Conservation (phyloP, 305 asterid genomes). For the Nicotiana rustica region DNA sequence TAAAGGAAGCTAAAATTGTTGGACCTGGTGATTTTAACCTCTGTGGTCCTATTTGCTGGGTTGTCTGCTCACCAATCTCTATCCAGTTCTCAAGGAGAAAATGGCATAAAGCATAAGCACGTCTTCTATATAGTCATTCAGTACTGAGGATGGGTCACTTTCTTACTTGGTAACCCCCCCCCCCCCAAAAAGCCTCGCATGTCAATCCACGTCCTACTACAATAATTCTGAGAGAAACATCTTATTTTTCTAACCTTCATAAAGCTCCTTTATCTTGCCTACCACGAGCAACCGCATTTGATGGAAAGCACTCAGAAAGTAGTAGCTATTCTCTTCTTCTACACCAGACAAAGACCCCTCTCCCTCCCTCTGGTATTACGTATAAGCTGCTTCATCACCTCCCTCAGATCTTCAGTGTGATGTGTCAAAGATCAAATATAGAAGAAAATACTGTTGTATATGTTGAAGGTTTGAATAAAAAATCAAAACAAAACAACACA, state of each 20-base stretch:
- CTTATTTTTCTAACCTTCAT: conserved; percentile 8
- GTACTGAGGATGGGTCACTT: background rate
- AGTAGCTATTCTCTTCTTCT: background rate
- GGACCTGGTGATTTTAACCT: conserved; percentile 18
- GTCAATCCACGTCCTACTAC: conserved; percentile 12
- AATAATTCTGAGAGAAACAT: background rate
- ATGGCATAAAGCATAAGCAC: background rate
- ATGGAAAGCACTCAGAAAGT: conserved; percentile 6
- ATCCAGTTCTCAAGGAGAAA: conserved; percentile 20
- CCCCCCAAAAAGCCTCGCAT: background rate
- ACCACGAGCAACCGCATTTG: background rate
- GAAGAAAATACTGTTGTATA: background rate
- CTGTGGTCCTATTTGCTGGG: background rate
- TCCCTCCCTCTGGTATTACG: background rate
- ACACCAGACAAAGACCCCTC: background rate
- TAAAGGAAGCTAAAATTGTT: background rate
- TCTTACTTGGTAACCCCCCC: conserved; percentile 20
- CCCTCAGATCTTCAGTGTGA: conserved; percentile 22
- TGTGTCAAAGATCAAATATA: conserved; percentile 27
- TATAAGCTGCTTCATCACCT: conserved; percentile 27
- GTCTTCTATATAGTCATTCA: background rate
- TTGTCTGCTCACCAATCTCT: conserved; percentile 3
- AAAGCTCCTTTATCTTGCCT: conserved; percentile 18
- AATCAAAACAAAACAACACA: conserved; percentile 19
- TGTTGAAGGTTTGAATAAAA: conserved; percentile 9